Evolutionary conservation across 768 basidiomycete species (phyloP).

Genomic region (Leucocoprinus sp.): DNA sequence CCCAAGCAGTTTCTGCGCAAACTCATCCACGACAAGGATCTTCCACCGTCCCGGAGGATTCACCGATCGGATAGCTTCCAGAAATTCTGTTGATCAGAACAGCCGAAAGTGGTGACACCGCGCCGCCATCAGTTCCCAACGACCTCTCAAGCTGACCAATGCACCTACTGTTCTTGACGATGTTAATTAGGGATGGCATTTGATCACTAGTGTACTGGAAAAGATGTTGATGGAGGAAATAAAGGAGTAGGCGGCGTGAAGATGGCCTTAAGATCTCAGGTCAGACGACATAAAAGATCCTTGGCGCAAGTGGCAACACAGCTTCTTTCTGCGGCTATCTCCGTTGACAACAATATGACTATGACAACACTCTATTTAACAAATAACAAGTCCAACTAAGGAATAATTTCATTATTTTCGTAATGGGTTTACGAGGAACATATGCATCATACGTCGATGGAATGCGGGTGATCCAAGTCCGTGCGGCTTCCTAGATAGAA

Average conservation of each 20-base stretch:
- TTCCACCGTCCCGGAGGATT: conserved; percentile 90
- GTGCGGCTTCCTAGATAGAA: background rate
- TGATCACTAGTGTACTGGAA: background rate
- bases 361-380: background rate
- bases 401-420: too few relatives aligned
- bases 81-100: conserved; percentile 55
- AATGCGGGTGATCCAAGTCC: background rate
- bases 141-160: background rate
- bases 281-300: background rate
- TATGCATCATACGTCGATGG: too few relatives aligned
- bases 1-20: conserved; percentile 75
- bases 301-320: background rate
- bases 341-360: background rate
- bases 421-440: too few relatives aligned
- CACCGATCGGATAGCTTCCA: conserved; percentile 81
- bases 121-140: conserved; percentile 1
- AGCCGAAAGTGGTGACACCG: background rate
- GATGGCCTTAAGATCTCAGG: background rate
- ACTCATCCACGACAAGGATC: conserved; percentile 93
- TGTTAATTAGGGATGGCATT: conserved; percentile 36
- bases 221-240: background rate
- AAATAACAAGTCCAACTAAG: too few relatives aligned
- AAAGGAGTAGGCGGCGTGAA: background rate
- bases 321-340: conserved; percentile 9
- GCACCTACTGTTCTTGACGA: conserved; percentile 35